A percentile compares a stretch with the other conserved stretches of the same genome.
These are phyloP conservation scores for Echria macrotheca DNA, from an alignment of 495 filamentous ascomycete species.

Conservation along the genomic window DNA sequence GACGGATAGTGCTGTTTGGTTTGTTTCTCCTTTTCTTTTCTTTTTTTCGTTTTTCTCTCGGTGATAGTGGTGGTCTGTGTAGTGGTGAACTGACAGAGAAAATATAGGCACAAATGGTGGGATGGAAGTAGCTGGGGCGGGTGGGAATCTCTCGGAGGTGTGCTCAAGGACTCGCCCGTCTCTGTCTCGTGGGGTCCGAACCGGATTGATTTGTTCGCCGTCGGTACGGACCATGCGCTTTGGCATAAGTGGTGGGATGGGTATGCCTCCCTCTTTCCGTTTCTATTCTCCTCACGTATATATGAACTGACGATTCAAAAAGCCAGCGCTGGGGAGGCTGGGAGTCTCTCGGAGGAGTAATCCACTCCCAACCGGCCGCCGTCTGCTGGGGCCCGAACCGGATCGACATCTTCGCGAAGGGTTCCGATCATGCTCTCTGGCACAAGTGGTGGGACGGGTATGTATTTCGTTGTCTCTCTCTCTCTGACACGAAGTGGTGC, in stretches of 20 bases:
- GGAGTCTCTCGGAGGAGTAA: conserved; percentile 21
- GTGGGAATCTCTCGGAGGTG: conserved; percentile 22
- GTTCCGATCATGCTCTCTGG: conserved; percentile 13
- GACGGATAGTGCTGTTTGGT: conserved; percentile 30
- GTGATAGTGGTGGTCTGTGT: no score
- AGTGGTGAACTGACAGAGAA: no score
- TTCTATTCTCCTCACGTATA: no score
- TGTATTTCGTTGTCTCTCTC: no score
- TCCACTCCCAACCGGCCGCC: conserved; percentile 16
- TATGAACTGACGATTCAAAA: no score
- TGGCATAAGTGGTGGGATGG: conserved; percentile 33
- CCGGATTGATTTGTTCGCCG: conserved; percentile 31
- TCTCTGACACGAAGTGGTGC: no score
- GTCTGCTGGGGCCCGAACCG: conserved; percentile 27
- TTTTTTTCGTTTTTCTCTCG: no score
- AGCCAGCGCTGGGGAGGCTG: conserved; percentile 22
- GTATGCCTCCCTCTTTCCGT: no score
- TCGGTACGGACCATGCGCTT: conserved; percentile 10
- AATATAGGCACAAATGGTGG: conserved; percentile 13
- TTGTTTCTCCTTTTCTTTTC: no score
- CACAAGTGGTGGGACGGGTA: conserved; percentile 22
- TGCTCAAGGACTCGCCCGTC: conserved; percentile 11
- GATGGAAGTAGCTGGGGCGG: conserved; percentile 11
- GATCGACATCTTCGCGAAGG: conserved; percentile 22
- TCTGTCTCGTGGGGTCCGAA: conserved; percentile 16